Evolutionary conservation across 2,329 filamentous ascomycete genomes (phyloP).

Genomic region (Xylaria sp.): DNA sequence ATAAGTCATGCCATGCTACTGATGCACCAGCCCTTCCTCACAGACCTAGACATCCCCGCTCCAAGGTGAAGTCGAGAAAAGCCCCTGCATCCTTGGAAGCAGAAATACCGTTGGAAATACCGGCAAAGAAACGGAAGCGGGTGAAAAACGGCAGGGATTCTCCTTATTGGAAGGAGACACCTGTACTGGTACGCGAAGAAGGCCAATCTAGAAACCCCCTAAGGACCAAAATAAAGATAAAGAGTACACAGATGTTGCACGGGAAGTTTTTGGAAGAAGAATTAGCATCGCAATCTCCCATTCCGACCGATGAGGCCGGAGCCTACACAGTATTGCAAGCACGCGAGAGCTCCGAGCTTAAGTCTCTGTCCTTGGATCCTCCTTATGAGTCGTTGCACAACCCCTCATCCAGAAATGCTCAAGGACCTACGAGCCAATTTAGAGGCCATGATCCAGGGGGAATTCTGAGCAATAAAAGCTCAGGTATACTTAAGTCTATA

Average conservation of each 20-base stretch:
- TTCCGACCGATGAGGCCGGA: not conserved
- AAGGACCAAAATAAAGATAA: not conserved
- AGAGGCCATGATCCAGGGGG: not conserved
- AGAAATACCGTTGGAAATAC: conserved; percentile 1
- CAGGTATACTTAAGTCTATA: not conserved
- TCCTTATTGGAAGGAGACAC: conserved; percentile 30
- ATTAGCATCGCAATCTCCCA: not conserved
- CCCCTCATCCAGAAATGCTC: too few relatives aligned
- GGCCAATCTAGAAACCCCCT: not conserved
- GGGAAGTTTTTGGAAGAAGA: not conserved
- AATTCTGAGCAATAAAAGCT: not conserved
- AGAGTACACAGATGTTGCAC: not conserved
- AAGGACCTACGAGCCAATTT: not conserved
- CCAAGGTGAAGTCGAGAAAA: conserved; percentile 6
- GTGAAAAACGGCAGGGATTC: conserved; percentile 25
- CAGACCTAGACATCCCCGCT: not conserved
- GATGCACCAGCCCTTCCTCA: not conserved
- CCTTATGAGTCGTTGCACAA: not conserved
- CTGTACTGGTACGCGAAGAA: not conserved
- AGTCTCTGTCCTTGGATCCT: not conserved
- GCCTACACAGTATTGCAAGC: not conserved
- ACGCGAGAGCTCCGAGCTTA: not conserved
- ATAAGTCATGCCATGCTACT: not conserved
- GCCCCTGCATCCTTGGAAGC: not conserved
- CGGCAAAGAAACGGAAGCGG: conserved; percentile 14